Percentiles rank a stretch among this genome's conserved stretches.
These are phyloP conservation scores for Beauveria brongniartii DNA, from an alignment of 2,329 filamentous ascomycete genomes.

Conservation along the genomic window DNA sequence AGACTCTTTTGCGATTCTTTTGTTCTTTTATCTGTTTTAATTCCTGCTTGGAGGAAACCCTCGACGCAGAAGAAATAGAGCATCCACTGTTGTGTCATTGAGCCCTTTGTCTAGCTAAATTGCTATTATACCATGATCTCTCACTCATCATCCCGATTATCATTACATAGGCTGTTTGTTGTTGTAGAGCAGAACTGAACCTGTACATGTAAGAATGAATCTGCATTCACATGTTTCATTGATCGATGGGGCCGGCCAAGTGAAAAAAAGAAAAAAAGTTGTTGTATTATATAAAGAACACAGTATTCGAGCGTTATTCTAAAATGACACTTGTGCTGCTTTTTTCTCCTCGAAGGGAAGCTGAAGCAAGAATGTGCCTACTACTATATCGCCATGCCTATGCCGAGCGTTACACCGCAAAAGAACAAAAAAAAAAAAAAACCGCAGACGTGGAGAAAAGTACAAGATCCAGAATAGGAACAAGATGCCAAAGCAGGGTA, in stretches of 20 bases:
- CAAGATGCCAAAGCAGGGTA: conserved; percentile 6
- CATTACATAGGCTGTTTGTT: background rate
- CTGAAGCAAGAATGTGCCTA: background rate
- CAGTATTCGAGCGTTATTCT: background rate
- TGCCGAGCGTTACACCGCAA: background rate
- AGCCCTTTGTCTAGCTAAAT: background rate
- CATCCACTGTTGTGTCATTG: background rate
- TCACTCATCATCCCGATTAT: too few species aligned
- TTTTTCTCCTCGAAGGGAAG: background rate
- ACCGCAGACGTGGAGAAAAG: background rate
- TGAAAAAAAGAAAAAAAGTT: background rate
- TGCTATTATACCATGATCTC: background rate
- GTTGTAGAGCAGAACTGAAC: background rate
- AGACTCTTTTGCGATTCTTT: background rate
- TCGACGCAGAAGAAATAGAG: background rate
- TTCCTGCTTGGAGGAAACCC: background rate
- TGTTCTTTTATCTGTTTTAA: background rate
- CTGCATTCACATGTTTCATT: background rate
- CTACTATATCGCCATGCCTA: background rate
- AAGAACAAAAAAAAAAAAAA: background rate
- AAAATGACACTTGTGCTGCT: background rate
- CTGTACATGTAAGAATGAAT: too few species aligned
- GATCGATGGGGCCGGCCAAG: too few species aligned
- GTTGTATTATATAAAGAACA: background rate
- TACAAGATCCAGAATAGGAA: background rate